phyloP scores from a whole-genome alignment of 495 filamentous ascomycete genomes.

The Elaphomyces granulatus region DNA sequence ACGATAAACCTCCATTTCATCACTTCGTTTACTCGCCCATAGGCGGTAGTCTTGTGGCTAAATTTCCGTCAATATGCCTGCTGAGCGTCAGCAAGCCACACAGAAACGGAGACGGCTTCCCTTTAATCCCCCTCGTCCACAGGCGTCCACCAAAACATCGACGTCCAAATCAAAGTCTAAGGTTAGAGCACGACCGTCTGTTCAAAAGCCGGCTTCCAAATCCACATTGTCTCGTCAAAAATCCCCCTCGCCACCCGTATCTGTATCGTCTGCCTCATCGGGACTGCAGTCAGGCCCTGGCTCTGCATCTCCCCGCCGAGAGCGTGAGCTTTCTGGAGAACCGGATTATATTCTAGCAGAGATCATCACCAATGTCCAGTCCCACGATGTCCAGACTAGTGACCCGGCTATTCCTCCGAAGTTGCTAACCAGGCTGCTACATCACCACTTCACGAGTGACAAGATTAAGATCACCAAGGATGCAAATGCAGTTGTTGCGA shows the following conservation, averaged over 20 bases:
- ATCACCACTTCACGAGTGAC: constrained; percentile 58
- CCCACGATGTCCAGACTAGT: constrained; percentile 20
- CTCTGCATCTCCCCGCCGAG: constrained; percentile 10
- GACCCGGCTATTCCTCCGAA: constrained; percentile 52
- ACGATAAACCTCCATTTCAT: no score
- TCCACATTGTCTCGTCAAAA: constrained; percentile 7
- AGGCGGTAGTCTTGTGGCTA: no score
- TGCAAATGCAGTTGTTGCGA: constrained; percentile 62
- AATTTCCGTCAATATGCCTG: constrained; percentile 23
- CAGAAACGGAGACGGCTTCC: constrained; percentile 32
- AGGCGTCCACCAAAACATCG: constrained; percentile 13
- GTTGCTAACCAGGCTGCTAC: constrained; percentile 58
- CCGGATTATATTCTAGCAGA: constrained; percentile 35
- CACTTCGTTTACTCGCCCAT: no score
- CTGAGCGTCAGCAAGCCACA: constrained; percentile 20
- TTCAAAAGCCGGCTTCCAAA: constrained; percentile 5
- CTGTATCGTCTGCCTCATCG: constrained; percentile 3
- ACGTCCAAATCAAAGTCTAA: constrained; percentile 13
- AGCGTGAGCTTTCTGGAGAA: constrained; percentile 18
- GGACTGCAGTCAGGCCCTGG: constrained; percentile 9
- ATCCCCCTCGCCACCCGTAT: constrained; percentile 9
- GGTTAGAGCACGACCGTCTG: background rate
- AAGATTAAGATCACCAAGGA: constrained; percentile 64
- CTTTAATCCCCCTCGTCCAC: constrained; percentile 37
- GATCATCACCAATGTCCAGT: constrained; percentile 19